Percentiles rank a stretch among this genome's conserved stretches.
These are phyloP conservation scores for Neofusicoccum laricinum DNA, from an alignment of 2,329 filamentous ascomycete genomes.

Conservation along the genomic window DNA sequence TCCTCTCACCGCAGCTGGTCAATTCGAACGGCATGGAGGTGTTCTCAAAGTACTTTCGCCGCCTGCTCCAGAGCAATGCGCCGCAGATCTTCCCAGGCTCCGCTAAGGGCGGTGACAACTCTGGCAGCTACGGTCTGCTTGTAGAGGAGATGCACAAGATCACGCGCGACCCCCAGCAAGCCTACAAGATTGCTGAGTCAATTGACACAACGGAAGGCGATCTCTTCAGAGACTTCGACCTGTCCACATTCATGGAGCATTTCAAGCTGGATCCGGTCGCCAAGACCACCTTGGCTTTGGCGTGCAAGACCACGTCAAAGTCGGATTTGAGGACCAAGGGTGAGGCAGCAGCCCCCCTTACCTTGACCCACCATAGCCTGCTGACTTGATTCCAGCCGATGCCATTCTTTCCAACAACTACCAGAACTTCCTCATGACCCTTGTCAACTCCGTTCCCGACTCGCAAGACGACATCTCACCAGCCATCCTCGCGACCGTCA, in stretches of 20 bases:
- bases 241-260: constrained; percentile 93
- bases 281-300: constrained; percentile 82
- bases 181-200: constrained; percentile 86
- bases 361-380: not conserved
- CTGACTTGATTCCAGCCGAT: constrained; percentile 61
- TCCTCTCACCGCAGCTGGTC: constrained; percentile 64
- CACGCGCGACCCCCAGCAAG: constrained; percentile 74
- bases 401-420: constrained; percentile 83
- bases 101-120: constrained; percentile 68
- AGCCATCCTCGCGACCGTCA: constrained; percentile 71
- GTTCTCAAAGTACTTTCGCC: constrained; percentile 91
- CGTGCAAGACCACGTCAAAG: constrained; percentile 80
- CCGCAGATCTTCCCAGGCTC: constrained; percentile 82
- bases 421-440: constrained; percentile 70
- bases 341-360: constrained; percentile 40
- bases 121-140: constrained; percentile 80
- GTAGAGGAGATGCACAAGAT: constrained; percentile 84
- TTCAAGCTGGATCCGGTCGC: constrained; percentile 88
- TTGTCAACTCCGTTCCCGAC: constrained; percentile 59
- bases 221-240: constrained; percentile 91
- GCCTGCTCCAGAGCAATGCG: constrained; percentile 87
- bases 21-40: constrained; percentile 99
- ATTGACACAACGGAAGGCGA: constrained; percentile 90
- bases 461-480: constrained; percentile 65
- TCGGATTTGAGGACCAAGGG: constrained; percentile 86